Conservation (phyloP, 2,329 filamentous ascomycete species). For the Colletotrichum nymphaeae region DNA sequence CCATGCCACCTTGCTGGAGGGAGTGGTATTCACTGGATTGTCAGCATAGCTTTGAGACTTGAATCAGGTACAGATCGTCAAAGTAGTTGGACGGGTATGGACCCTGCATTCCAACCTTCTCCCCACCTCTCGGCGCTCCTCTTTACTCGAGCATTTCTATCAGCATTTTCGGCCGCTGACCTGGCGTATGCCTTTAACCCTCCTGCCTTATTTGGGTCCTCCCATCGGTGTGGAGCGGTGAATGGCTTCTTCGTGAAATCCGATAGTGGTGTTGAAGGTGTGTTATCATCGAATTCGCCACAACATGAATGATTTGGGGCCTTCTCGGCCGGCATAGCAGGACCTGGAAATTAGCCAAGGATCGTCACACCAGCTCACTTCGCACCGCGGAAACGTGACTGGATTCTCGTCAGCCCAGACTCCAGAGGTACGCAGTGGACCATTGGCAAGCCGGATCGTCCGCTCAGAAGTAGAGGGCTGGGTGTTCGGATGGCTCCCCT, state of each 20-base stretch:
- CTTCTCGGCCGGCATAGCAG: not conserved
- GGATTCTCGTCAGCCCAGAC: not conserved
- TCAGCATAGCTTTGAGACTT: conserved; percentile 18
- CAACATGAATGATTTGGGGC: not conserved
- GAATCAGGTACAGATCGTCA: conserved; percentile 31
- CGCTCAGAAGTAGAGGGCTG: not conserved
- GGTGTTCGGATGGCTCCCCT: not conserved
- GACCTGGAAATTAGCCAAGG: conserved; percentile 8
- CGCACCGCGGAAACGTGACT: not conserved
- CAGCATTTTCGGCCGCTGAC: conserved; percentile 1
- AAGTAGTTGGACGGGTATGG: conserved; percentile 17
- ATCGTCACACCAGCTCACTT: not conserved
- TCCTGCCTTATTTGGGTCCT: not conserved
- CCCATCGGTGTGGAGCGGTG: conserved; percentile 16
- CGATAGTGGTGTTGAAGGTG: not conserved
- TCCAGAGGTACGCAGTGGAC: not conserved
- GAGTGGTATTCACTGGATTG: conserved; percentile 8
- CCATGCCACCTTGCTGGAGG: conserved; percentile 8
- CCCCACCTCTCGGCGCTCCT: conserved; percentile 6
- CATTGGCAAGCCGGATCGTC: not conserved
- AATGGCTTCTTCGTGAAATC: not conserved
- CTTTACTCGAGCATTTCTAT: not conserved
- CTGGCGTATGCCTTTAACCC: not conserved
- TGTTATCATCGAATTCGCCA: conserved; percentile 11
- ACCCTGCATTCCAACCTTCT: conserved; percentile 25